A percentile compares a stretch with the other conserved stretches of the same genome.
phyloP scores from a whole-genome alignment of 2,329 filamentous ascomycete species.

The Alternaria consortialis region DNA sequence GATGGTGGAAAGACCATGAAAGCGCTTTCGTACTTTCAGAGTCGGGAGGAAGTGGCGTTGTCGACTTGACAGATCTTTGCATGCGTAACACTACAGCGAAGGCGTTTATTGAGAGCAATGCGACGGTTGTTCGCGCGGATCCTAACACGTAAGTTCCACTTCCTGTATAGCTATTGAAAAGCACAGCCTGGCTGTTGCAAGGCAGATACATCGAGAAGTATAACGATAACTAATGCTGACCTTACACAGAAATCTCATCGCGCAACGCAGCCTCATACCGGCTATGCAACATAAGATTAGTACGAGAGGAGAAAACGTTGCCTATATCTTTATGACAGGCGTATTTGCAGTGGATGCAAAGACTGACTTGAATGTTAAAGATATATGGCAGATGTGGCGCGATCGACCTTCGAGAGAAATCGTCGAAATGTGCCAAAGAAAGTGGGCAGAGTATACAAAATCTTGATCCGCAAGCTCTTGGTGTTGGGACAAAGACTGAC shows the following conservation, averaged over 20 bases:
- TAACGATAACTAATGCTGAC: conserved; percentile 35
- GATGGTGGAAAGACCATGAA: background rate
- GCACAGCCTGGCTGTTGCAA: too few species aligned
- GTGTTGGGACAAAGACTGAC: too few species aligned
- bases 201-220: background rate
- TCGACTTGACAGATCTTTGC: background rate
- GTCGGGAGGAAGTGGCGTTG: conserved; percentile 41
- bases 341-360: background rate
- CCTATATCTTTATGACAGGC: background rate
- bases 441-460: background rate
- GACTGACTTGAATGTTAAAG: background rate
- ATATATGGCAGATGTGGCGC: background rate
- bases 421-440: background rate
- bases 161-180: background rate
- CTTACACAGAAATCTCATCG: conserved; percentile 46
- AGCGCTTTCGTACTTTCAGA: conserved; percentile 35
- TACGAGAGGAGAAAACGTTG: background rate
- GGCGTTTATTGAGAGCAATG: background rate
- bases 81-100: background rate
- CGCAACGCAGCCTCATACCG: conserved; percentile 47
- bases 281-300: conserved; percentile 13
- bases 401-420: background rate
- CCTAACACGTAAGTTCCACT: conserved; percentile 20
- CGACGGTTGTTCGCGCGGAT: background rate
- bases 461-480: background rate